Base-by-base conservation (phyloP, 208 protist species). In the Trypanosoma scelopori region DNA sequence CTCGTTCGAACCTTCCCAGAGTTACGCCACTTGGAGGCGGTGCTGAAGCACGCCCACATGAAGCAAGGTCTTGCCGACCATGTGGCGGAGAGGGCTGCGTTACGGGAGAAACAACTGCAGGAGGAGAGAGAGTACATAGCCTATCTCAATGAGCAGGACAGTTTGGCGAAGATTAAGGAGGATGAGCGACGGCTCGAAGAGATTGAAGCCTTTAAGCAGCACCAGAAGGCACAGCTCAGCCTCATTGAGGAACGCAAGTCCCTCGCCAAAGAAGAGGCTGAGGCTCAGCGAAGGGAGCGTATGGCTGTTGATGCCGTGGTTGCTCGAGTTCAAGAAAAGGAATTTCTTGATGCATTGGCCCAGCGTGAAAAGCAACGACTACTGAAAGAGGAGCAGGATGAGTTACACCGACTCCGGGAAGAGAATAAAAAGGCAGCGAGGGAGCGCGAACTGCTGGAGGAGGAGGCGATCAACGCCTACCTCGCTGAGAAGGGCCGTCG, bases 261-360 rank as follows among this genome's bases (percentile, higher is more conserved):
- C 53, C 60, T 76, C 7, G 68, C 83, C 16, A 35, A 80, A 45
- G 67, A 66, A 23, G 89, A 94, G 62, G 85, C 81, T 28, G 76
- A 82, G 68, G 68, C 85, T 61, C 76, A 68, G 13, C 76, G 83
- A 47, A 81, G 83, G 76, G 92, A 97, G 78, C 85, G 89, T 42
- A 82, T 92, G n/a, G 86, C 82, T 0, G 92, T 97, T 49, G 89
- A 97, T 46, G 87, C 82, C 0, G 85, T 97, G 20, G 89, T 92
- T 53, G 85, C 89, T 1, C 81, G 88, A 6, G 78, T 95, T 22
- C 87, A 93, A 55, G 87, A 95, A 70, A 81, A 92, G 57, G 89
- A 95, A 51, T 89, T 93, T 55, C 61, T 93, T 39, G 81, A 95
- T 18, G 65, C 68, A 5, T 75, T 94, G 20, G 78, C 82, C 23